A percentile compares a stretch with the other conserved stretches of the same genome.
Conservation (phyloP, 208 protist species). For the Trichomonas tenax region DNA sequence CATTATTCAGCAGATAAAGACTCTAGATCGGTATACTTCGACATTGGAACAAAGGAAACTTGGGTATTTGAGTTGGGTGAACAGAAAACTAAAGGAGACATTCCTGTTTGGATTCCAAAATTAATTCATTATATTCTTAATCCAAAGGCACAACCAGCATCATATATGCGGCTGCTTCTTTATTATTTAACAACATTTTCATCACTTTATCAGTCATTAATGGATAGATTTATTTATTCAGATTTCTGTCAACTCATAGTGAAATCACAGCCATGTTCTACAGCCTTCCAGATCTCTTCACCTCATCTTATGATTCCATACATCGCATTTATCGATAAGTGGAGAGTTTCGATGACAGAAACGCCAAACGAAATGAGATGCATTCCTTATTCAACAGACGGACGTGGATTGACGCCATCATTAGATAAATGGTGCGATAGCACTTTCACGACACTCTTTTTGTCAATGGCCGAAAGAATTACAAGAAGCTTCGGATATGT, state of each 20-base stretch:
- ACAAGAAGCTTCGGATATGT: background rate
- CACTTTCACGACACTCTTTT: background rate
- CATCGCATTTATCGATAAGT: background rate
- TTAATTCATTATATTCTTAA: background rate
- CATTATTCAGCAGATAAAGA: slow-evolving; percentile 15
- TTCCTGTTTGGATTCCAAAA: background rate
- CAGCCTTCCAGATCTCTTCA: background rate
- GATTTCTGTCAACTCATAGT: background rate
- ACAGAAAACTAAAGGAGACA: background rate
- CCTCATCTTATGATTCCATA: background rate
- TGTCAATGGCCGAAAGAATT: background rate
- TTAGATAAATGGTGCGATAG: background rate
- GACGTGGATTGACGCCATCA: background rate
- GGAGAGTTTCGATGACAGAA: background rate
- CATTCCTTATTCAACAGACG: slow-evolving; percentile 8
- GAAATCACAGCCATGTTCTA: too few relatives aligned
- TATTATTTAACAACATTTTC: background rate
- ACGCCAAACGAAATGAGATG: background rate
- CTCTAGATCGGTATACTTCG: background rate
- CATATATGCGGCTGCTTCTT: background rate
- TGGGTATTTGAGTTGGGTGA: background rate
- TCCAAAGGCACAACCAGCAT: background rate
- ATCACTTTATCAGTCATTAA: background rate
- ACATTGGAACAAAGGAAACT: background rate
- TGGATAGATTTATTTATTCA: background rate